Conservation (phyloP, 2,329 filamentous ascomycete genomes). For the Arthroderma sp. region DNA sequence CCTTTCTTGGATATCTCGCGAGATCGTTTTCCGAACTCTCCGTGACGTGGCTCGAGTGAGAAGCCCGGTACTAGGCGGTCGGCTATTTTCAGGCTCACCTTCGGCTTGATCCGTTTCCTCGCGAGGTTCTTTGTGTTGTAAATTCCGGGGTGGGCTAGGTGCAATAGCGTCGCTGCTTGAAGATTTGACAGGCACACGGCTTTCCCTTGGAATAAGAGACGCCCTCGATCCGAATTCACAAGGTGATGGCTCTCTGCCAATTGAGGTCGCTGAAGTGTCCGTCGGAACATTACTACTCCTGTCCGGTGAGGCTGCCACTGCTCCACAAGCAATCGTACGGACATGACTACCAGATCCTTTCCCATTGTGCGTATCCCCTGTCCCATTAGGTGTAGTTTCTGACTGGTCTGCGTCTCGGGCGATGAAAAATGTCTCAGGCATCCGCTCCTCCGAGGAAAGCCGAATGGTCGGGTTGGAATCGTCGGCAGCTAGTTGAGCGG, state of each 20-base stretch:
- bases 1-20: conserved; percentile 30
- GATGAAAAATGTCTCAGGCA: conserved; percentile 6
- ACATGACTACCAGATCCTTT: background rate
- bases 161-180: no score
- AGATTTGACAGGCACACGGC: no score
- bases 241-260: background rate
- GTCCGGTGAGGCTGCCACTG: background rate
- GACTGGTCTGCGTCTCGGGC: conserved; percentile 2
- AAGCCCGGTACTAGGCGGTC: conserved; percentile 10
- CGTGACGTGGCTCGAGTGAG: conserved; percentile 16
- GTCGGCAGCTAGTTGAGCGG: no score
- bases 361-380: background rate
- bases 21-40: conserved; percentile 32
- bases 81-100: background rate
- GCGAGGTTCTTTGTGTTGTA: conserved; percentile 22
- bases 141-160: conserved; percentile 6
- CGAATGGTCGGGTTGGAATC: background rate
- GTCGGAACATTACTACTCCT: background rate
- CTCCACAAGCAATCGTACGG: background rate
- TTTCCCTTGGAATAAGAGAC: conserved; percentile 18
- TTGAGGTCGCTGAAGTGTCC: no score
- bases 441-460: conserved; percentile 4
- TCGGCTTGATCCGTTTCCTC: conserved; percentile 7
- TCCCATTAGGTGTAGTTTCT: background rate
- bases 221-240: conserved; percentile 6